A percentile compares a stretch with the other conserved stretches of the same genome.
These are phyloP conservation scores for Phytophthora cactorum DNA, from an alignment of 352 stramenopile genomes.

Conservation along the genomic window DNA sequence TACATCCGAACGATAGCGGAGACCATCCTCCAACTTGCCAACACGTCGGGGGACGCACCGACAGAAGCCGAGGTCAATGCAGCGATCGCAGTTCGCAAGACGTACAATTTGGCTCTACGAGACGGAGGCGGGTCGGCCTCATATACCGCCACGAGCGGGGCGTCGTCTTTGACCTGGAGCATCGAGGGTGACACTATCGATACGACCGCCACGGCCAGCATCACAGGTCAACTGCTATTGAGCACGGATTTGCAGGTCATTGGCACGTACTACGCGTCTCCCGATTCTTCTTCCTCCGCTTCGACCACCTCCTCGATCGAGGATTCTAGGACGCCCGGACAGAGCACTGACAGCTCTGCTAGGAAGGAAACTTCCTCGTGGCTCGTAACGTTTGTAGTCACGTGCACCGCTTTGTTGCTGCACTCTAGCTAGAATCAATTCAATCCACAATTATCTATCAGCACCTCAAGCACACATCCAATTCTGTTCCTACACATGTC, in stretches of 20 bases:
- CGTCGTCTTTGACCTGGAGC: slow-evolving; percentile 30
- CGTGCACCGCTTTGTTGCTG: slow-evolving; percentile 20
- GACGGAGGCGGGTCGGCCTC: slow-evolving; percentile 26
- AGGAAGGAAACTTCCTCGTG: slow-evolving; percentile 4
- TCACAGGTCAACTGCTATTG: slow-evolving; percentile 31
- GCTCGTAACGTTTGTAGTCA: slow-evolving; percentile 14
- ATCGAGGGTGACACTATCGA: slow-evolving; percentile 38
- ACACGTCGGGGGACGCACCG: slow-evolving; percentile 20
- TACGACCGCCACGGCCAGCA: slow-evolving; percentile 23
- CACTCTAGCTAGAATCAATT: slow-evolving; percentile 25
- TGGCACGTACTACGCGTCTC: slow-evolving; percentile 38
- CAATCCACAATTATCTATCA: slow-evolving; percentile 37
- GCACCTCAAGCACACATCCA: slow-evolving; percentile 13
- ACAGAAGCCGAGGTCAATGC: slow-evolving; percentile 33
- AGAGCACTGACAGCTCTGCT: slow-evolving; percentile 14
- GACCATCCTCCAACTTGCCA: slow-evolving; percentile 34
- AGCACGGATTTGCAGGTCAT: slow-evolving; percentile 41
- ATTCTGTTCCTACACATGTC: slow-evolving; percentile 31
- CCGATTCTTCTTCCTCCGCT: slow-evolving; percentile 18
- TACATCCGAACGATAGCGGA: slow-evolving; percentile 41
- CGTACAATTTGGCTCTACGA: slow-evolving; percentile 39
- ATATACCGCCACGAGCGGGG: slow-evolving; percentile 11
- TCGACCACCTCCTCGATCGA: slow-evolving; percentile 17
- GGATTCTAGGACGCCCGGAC: slow-evolving; percentile 13
- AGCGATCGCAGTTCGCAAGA: slow-evolving; percentile 26